phyloP scores from a whole-genome alignment of 2,329 filamentous ascomycete genomes.

The Diaporthe vaccinii region DNA sequence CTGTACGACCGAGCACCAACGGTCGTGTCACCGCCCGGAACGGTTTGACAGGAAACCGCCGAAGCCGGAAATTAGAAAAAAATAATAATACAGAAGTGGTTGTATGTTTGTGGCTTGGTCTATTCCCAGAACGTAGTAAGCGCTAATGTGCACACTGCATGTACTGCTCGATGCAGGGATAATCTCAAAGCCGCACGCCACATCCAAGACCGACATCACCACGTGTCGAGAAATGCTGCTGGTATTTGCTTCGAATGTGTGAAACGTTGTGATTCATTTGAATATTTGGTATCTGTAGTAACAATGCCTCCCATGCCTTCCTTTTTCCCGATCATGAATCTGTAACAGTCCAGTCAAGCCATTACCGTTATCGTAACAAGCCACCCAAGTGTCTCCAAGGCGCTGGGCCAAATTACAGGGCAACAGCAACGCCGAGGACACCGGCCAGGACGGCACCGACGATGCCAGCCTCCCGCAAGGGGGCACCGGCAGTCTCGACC shows the following conservation, averaged over 20 bases:
- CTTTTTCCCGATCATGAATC: not conserved
- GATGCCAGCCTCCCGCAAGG: slow-evolving; percentile 31
- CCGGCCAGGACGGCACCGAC: slow-evolving; percentile 37
- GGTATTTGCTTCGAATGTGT: not conserved
- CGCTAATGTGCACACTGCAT: not conserved
- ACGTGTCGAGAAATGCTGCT: not conserved
- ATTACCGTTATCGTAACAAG: not conserved
- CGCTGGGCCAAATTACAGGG: slow-evolving; percentile 26
- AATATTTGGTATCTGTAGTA: slow-evolving; percentile 15
- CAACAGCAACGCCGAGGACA: slow-evolving; percentile 36
- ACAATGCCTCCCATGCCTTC: not conserved
- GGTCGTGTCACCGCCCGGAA: not conserved
- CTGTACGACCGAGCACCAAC: not conserved
- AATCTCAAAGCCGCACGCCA: slow-evolving; percentile 1
- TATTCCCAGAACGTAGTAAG: not conserved
- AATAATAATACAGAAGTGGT: too few species aligned
- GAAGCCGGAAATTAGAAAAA: not conserved
- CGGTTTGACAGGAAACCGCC: not conserved
- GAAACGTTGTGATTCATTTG: slow-evolving; percentile 5
- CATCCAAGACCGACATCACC: not conserved
- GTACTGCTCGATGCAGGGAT: not conserved
- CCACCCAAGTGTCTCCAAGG: too few species aligned
- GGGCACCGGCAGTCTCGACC: slow-evolving; percentile 31
- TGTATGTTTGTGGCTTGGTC: not conserved
- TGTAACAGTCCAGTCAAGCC: not conserved